These are phyloP conservation scores for Aspergillus nanangensis DNA, from an alignment of 495 filamentous ascomycete species.

Conservation along the genomic window DNA sequence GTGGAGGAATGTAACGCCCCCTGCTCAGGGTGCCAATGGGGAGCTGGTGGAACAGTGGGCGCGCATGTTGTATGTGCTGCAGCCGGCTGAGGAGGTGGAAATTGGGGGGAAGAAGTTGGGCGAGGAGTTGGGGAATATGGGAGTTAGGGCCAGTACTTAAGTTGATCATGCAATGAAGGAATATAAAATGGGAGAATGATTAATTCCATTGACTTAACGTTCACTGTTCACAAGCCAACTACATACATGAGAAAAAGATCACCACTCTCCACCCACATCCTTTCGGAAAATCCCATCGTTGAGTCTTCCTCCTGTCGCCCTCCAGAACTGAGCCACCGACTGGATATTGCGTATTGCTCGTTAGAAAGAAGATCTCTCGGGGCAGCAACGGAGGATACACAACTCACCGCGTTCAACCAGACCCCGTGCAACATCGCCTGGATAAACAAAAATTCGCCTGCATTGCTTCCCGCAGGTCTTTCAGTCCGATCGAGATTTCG, in stretches of 20 bases:
- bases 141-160: conserved; percentile 25
- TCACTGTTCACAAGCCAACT: too few species aligned
- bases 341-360: too few species aligned
- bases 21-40: conserved; percentile 10
- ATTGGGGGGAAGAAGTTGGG: conserved; percentile 34
- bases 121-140: conserved; percentile 42
- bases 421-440: conserved; percentile 50
- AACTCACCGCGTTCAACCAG: conserved; percentile 47
- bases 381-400: too few species aligned
- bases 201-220: too few species aligned
- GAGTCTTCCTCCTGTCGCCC: conserved; percentile 38
- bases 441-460: conserved; percentile 41
- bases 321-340: conserved; percentile 35
- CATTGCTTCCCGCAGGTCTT: conserved; percentile 38
- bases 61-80: conserved; percentile 54
- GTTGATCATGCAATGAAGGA: not conserved
- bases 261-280: conserved; percentile 50
- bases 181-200: not conserved
- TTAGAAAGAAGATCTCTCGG: too few species aligned
- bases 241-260: conserved; percentile 3
- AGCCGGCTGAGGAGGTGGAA: conserved; percentile 33
- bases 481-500: conserved; percentile 33
- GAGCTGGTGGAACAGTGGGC: conserved; percentile 32
- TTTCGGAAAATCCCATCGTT: conserved; percentile 39
- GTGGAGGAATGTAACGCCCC: conserved; percentile 26